Percentiles rank a stretch among this genome's conserved stretches.
These are phyloP conservation scores for Rhodomyrtus psidioides DNA, from an alignment of 441 rosid genomes.

Conservation along the genomic window DNA sequence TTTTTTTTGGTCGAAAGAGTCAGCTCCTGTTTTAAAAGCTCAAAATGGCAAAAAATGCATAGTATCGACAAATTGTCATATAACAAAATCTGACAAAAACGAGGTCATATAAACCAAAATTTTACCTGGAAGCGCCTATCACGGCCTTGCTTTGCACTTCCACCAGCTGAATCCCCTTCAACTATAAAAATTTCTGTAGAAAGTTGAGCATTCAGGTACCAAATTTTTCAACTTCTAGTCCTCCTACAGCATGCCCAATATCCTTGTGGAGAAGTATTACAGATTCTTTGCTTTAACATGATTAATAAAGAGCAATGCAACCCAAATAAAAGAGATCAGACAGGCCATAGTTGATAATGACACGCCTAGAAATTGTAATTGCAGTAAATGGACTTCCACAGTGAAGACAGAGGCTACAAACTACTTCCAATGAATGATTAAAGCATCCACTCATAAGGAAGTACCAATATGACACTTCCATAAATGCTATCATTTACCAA, in stretches of 20 bases:
- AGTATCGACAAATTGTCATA: background rate
- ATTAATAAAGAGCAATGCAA: background rate
- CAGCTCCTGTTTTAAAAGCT: background rate
- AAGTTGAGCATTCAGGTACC: background rate
- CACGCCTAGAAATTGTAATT: background rate
- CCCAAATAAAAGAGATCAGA: background rate
- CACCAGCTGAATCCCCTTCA: slow-evolving; percentile 99
- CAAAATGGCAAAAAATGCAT: background rate
- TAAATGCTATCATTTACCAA: background rate
- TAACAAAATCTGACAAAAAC: background rate
- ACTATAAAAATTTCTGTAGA: slow-evolving; percentile 85
- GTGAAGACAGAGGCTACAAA: background rate
- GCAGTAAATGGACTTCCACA: background rate
- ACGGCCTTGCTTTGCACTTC: slow-evolving; percentile 99
- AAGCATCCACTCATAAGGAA: background rate
- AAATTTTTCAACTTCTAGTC: background rate
- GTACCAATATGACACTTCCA: background rate
- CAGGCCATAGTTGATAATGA: background rate
- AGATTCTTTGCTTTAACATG: background rate
- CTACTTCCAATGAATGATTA: background rate
- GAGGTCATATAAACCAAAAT: background rate
- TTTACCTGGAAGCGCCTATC: slow-evolving; percentile 96
- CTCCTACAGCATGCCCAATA: background rate
- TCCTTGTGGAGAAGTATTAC: background rate
- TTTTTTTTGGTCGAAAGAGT: background rate